These are phyloP conservation scores for Saturnispora besseyi DNA, from an alignment of 805 yeast genomes.

Conservation along the genomic window DNA sequence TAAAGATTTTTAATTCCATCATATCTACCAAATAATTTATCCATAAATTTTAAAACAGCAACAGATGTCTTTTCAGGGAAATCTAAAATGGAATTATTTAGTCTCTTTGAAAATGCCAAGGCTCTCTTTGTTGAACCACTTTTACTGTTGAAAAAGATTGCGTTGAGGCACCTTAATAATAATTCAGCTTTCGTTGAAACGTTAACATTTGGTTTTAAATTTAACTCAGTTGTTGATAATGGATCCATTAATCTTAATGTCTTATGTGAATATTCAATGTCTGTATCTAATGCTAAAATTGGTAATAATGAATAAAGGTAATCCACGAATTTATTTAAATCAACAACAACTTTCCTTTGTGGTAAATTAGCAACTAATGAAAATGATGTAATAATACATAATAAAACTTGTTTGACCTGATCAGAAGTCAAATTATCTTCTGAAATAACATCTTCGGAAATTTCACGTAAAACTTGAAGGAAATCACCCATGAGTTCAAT, in stretches of 20 bases:
- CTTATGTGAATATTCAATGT: slow-evolving; percentile 78
- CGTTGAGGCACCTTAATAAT: slow-evolving; percentile 66
- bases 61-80: slow-evolving; percentile 83
- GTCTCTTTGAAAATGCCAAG: slow-evolving; percentile 72
- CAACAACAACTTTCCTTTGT: slow-evolving; percentile 65
- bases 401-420: slow-evolving; percentile 61
- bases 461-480: slow-evolving; percentile 79
- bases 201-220: slow-evolving; percentile 61
- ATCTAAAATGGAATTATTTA: slow-evolving; percentile 58
- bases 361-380: slow-evolving; percentile 71
- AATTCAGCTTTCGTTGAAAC: slow-evolving; percentile 86
- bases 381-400: slow-evolving; percentile 86
- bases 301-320: slow-evolving; percentile 63
- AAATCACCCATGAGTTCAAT: slow-evolving; percentile 90
- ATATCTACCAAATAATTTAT: slow-evolving; percentile 62
- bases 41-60: slow-evolving; percentile 70
- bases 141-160: slow-evolving; percentile 67
- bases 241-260: slow-evolving; percentile 78
- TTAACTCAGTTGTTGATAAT: slow-evolving; percentile 30
- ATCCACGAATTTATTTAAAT: slow-evolving; percentile 70
- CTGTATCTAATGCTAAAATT: slow-evolving; percentile 66
- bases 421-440: slow-evolving; percentile 35
- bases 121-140: slow-evolving; percentile 63
- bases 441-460: slow-evolving; percentile 42
- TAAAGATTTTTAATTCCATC: slow-evolving; percentile 67